These are phyloP conservation scores for Sporisorium graminicola DNA, from an alignment of 1,284 basidiomycete species.

Conservation along the genomic window DNA sequence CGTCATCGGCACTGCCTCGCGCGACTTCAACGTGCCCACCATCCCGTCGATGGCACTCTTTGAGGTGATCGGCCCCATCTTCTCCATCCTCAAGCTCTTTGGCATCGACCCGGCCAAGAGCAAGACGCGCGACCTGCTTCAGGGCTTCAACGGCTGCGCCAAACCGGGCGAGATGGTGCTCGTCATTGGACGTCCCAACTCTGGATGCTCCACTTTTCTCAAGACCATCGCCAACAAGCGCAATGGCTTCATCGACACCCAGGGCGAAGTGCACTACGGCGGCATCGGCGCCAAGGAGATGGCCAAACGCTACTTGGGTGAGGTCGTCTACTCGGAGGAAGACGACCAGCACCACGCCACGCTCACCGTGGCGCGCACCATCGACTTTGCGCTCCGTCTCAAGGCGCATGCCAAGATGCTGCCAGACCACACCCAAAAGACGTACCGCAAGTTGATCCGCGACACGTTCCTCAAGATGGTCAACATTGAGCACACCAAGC, in stretches of 20 bases:
- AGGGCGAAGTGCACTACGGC: constrained; percentile 79
- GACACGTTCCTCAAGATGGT: constrained; percentile 77
- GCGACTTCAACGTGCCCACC: constrained; percentile 50
- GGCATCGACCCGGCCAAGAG: constrained; percentile 43
- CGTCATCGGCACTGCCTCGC: constrained; percentile 47
- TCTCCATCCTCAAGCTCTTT: constrained; percentile 44
- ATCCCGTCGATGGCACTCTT: constrained; percentile 54
- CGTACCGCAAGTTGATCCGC: constrained; percentile 74
- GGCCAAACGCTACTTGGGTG: constrained; percentile 76
- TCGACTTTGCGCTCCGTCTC: constrained; percentile 60
- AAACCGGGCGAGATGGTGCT: constrained; percentile 65
- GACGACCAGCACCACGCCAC: constrained; percentile 83
- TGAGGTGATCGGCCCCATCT: constrained; percentile 54
- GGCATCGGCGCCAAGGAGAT: constrained; percentile 74
- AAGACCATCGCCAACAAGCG: constrained; percentile 80
- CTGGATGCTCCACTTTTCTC: constrained; percentile 81
- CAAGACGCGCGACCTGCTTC: constrained; percentile 41
- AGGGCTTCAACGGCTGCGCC: constrained; percentile 54
- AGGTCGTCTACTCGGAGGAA: constrained; percentile 82
- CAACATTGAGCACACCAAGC: constrained; percentile 79
- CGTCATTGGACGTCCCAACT: constrained; percentile 85
- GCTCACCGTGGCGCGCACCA: constrained; percentile 74
- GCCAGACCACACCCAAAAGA: constrained; percentile 71
- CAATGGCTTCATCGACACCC: constrained; percentile 74
- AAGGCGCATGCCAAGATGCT: constrained; percentile 65